phyloP scores from a whole-genome alignment of 352 stramenopile genomes.

The Globisporangium uncinulatum region DNA sequence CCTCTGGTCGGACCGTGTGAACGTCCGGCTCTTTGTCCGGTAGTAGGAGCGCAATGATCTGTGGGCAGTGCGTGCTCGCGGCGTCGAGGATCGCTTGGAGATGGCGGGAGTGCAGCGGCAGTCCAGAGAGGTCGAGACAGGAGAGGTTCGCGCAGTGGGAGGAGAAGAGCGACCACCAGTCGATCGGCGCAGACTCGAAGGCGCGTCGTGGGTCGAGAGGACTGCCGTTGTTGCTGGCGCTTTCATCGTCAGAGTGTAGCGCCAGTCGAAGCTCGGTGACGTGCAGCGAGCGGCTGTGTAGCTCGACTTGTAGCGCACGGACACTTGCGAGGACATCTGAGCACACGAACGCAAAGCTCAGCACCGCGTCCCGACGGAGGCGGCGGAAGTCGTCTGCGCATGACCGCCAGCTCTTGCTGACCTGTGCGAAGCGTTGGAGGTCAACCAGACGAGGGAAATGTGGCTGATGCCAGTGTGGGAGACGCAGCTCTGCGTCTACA shows the following conservation, averaged over 20 bases:
- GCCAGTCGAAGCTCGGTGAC: not conserved
- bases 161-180: not conserved
- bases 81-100: slow-evolving; percentile 4
- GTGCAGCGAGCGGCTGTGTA: no score
- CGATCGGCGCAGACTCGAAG: not conserved
- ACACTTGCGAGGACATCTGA: no score
- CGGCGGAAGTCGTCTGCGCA: not conserved
- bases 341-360: not conserved
- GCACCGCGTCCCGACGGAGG: not conserved
- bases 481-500: not conserved
- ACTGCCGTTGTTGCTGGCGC: not conserved
- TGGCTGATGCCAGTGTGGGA: not conserved
- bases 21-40: not conserved
- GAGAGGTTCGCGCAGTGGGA: not conserved
- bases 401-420: not conserved
- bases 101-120: slow-evolving; percentile 9
- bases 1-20: not conserved
- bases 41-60: slow-evolving; percentile 6
- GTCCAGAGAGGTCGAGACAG: slow-evolving; percentile 7
- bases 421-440: slow-evolving; percentile 1
- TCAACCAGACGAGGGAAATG: no score
- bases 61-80: not conserved
- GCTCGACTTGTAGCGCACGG: no score
- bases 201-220: not conserved
- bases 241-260: not conserved